Conservation (phyloP, 257 asterid genomes). For the Lantana camara region DNA sequence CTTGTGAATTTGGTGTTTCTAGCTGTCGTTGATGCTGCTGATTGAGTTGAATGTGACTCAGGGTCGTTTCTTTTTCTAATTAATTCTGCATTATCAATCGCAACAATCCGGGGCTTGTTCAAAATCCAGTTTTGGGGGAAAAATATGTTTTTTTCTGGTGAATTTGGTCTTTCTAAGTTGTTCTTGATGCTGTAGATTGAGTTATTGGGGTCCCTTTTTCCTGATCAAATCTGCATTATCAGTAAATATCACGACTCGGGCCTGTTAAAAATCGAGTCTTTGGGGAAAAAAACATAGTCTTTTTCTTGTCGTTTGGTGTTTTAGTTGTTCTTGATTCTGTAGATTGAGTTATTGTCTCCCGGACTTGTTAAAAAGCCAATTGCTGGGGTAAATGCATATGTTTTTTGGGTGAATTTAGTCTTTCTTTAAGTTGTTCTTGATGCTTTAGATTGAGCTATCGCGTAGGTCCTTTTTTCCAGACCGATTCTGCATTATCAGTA, state of each 20-base stretch:
- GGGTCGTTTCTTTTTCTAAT: too few relatives aligned
- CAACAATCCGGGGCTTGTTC: too few relatives aligned
- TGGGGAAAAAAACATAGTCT: constrained; percentile 27
- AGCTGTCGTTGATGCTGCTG: constrained; percentile 31
- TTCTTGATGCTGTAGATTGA: too few relatives aligned
- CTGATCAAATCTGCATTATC: too few relatives aligned
- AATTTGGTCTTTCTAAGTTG: constrained; percentile 26
- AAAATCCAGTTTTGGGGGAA: constrained; percentile 21
- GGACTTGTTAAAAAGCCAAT: too few relatives aligned
- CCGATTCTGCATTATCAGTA: too few relatives aligned
- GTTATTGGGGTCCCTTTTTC: too few relatives aligned
- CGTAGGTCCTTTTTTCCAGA: too few relatives aligned
- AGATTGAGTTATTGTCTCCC: constrained; percentile 7
- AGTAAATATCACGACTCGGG: not conserved
- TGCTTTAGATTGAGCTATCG: constrained; percentile 17
- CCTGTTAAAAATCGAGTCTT: constrained; percentile 15
- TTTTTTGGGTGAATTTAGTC: constrained; percentile 28
- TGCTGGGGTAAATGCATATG: too few relatives aligned
- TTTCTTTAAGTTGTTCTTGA: constrained; percentile 33
- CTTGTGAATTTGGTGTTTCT: constrained; percentile 29
- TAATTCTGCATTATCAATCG: too few relatives aligned
- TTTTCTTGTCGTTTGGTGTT: constrained; percentile 32
- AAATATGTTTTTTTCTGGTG: constrained; percentile 26
- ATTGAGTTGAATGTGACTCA: too few relatives aligned
- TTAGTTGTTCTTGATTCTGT: constrained; percentile 31